Percentiles rank a stretch among this genome's conserved stretches.
Conservation (phyloP, 148 eudicot species). For the Agrostemma githago region DNA sequence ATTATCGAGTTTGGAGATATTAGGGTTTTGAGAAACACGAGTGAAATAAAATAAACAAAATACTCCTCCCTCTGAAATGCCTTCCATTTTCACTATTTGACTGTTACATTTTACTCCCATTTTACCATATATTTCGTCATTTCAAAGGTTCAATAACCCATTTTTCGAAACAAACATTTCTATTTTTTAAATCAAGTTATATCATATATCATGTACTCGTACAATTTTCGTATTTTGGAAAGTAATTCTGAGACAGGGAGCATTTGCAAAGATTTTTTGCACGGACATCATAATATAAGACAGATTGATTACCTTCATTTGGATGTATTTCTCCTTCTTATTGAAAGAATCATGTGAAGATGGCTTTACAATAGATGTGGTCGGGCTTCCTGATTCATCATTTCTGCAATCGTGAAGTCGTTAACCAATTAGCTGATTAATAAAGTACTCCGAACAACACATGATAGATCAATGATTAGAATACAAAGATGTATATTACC, state of each 20-base stretch:
- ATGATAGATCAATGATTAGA: too few species aligned
- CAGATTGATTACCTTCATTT: slow-evolving; percentile 61
- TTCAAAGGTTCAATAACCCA: too few species aligned
- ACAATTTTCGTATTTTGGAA: too few species aligned
- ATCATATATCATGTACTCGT: too few species aligned
- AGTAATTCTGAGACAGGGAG: too few species aligned
- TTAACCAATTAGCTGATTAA: slow-evolving; percentile 4
- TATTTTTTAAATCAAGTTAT: too few species aligned
- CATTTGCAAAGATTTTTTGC: not conserved
- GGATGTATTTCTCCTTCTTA: slow-evolving; percentile 75
- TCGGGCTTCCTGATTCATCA: slow-evolving; percentile 32
- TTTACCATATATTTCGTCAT: too few species aligned
- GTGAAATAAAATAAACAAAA: not conserved
- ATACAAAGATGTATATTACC: slow-evolving; percentile 27
- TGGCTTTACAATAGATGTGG: slow-evolving; percentile 48
- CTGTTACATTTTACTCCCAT: too few species aligned
- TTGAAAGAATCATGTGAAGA: slow-evolving; percentile 46
- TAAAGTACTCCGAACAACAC: not conserved
- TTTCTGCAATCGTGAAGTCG: slow-evolving; percentile 38
- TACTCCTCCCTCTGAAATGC: too few species aligned
- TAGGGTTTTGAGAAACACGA: not conserved
- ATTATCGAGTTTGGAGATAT: not conserved
- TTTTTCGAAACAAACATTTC: too few species aligned
- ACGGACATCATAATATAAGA: not conserved
- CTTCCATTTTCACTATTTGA: too few species aligned